Evolutionary conservation across 192 early-diverging fungal species (phyloP).

Genomic region (Coemansia sp.): DNA sequence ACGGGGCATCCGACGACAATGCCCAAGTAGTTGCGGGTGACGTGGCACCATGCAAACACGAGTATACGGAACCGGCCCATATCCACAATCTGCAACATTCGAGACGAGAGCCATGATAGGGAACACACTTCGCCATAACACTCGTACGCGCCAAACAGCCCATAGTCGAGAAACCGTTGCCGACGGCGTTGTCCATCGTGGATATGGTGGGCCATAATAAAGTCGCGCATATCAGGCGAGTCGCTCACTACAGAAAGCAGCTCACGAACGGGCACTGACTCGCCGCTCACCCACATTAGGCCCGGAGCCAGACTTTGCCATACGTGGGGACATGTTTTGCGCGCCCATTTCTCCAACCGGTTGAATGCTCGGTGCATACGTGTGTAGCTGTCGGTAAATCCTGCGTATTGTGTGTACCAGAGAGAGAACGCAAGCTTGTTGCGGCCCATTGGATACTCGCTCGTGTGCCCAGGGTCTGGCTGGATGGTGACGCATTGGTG

Average conservation of each 20-base stretch:
- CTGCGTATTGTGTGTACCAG: constrained; percentile 32
- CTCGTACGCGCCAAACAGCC: constrained; percentile 46
- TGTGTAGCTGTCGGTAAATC: constrained; percentile 45
- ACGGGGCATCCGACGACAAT: constrained; percentile 34
- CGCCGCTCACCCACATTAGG: constrained; percentile 38
- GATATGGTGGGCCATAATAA: constrained; percentile 48
- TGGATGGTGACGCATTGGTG: constrained; percentile 8
- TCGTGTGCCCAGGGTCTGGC: no score
- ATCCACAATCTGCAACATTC: constrained; percentile 44
- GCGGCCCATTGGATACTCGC: not conserved
- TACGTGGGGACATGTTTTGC: constrained; percentile 11
- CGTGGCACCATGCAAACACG: constrained; percentile 45
- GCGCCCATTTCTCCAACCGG: constrained; percentile 35
- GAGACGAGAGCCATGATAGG: constrained; percentile 42
- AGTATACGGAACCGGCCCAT: constrained; percentile 33
- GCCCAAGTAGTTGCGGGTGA: constrained; percentile 42
- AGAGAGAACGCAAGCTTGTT: constrained; percentile 28
- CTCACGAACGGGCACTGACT: constrained; percentile 39
- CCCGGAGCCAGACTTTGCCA: constrained; percentile 41
- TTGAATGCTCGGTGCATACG: constrained; percentile 31
- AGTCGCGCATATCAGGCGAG: constrained; percentile 44
- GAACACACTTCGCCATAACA: constrained; percentile 49
- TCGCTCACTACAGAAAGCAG: constrained; percentile 39
- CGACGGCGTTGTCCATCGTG: constrained; percentile 47
- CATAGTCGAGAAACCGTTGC: constrained; percentile 19